Conservation (phyloP, 2,329 filamentous ascomycete species). For the Diaporthe ampelina region DNA sequence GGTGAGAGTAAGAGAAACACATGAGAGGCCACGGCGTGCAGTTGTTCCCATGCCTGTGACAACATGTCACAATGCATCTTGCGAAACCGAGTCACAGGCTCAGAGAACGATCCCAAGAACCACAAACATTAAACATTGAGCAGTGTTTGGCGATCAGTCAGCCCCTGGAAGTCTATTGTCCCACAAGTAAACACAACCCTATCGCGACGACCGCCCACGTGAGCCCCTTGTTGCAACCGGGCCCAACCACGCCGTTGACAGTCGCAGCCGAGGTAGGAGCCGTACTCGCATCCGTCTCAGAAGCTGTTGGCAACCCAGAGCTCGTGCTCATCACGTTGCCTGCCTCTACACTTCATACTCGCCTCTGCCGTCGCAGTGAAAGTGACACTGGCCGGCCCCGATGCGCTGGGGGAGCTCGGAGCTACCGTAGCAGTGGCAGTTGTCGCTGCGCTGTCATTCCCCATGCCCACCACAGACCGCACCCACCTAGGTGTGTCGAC, state of each 20-base stretch:
- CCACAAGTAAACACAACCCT: conserved; percentile 5
- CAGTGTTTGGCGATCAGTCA: conserved; percentile 9
- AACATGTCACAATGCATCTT: conserved; percentile 1
- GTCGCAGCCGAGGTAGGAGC: too few species aligned
- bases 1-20: background rate
- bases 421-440: too few species aligned
- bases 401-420: too few species aligned
- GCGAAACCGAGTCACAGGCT: conserved; percentile 2
- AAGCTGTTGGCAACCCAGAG: too few species aligned
- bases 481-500: too few species aligned
- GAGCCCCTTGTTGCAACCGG: background rate
- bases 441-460: too few species aligned
- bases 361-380: too few species aligned
- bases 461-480: too few species aligned
- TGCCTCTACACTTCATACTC: too few species aligned
- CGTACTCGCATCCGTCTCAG: too few species aligned
- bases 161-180: conserved; percentile 12
- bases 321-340: too few species aligned
- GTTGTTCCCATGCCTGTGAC: background rate
- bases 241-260: background rate
- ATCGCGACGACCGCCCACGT: background rate
- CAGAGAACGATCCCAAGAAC: background rate
- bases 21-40: background rate
- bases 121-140: conserved; percentile 1
- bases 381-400: too few species aligned